Base-by-base conservation (phyloP, 768 basidiomycete species). In the Tylopilus intermedius region DNA sequence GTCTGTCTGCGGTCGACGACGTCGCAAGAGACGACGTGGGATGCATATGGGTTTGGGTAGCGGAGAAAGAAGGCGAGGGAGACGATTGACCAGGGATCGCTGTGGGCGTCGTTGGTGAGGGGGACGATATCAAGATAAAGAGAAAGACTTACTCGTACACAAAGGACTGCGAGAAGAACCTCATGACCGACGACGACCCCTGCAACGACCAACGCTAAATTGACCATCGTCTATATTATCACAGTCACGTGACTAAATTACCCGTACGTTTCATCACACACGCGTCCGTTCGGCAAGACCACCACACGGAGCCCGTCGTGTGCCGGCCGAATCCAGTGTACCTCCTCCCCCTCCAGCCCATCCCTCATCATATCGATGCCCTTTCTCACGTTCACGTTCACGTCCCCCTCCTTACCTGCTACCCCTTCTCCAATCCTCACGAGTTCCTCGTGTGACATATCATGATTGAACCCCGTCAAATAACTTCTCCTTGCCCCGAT, bases 21-120 rank as follows among this genome's bases (percentile, higher is more conserved):
- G 74, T 97, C 94, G 77, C 92, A 94, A 4, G 94, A 94, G 59
- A 94, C 72, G 68, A 98, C 87, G 73, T 98, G 94, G 35, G 88
- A 77, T 6, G 94, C 90, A 64, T 91, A 92, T 45, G 94, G 93
- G 67, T 96, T 97, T 4, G 94, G 94, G 71, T 96, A 98, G 57
- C 94, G 88, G 54, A 96, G 76, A 67, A 94, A 94, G 76, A 88
- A 96, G 11, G 94, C 94, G 58, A 95, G 78, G 18, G 94, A 84
- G 54, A 95, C 90, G 60, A 90, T 94, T 52, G 90, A 78, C 83
- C 94, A 93, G 69, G 93, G 82, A 81, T 96, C 91, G 78, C 93
- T 94, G 42, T 0, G 1, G 61, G 7, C 14, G 14, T 55, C 2
- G 30, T 30, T 30, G 24, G 5, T 0, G 26, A 46, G 15, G 2